phyloP scores from a whole-genome alignment of 2,329 filamentous ascomycete species.

The Colletotrichum cereale region DNA sequence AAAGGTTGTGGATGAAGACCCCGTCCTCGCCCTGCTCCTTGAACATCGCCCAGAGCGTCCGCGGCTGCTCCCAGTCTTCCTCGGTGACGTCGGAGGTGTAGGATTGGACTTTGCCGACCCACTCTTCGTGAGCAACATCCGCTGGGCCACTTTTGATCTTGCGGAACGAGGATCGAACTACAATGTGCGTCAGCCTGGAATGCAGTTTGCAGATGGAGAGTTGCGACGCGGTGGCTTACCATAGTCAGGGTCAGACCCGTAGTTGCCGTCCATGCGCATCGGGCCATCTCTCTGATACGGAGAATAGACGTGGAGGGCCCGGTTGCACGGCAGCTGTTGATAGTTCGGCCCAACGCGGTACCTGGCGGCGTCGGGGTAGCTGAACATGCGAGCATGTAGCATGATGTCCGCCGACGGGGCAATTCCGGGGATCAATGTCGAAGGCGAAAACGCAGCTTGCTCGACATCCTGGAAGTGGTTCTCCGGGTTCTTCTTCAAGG shows the following conservation, averaged over 20 bases:
- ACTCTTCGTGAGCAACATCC: slow-evolving; percentile 20
- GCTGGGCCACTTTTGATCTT: slow-evolving; percentile 4
- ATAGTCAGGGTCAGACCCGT: slow-evolving; percentile 46
- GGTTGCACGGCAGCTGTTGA: slow-evolving; percentile 58
- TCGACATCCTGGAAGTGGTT: slow-evolving; percentile 65
- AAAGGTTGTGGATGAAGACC: slow-evolving; percentile 15
- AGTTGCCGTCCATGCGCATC: slow-evolving; percentile 45
- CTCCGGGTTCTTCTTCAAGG: slow-evolving; percentile 62
- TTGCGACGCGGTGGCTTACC: neutral
- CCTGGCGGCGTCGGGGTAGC: slow-evolving; percentile 62
- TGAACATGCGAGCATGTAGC: slow-evolving; percentile 63
- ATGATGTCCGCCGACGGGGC: slow-evolving; percentile 61
- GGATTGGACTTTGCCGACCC: slow-evolving; percentile 5
- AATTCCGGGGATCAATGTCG: slow-evolving; percentile 63
- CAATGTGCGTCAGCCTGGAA: slow-evolving; percentile 47
- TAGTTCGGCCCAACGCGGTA: slow-evolving; percentile 66
- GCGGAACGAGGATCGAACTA: slow-evolving; percentile 41
- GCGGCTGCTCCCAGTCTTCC: slow-evolving; percentile 21
- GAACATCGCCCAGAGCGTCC: slow-evolving; percentile 23
- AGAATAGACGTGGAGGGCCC: slow-evolving; percentile 43
- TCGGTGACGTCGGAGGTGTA: slow-evolving; percentile 23
- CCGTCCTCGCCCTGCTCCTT: slow-evolving; percentile 16
- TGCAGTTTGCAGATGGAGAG: neutral
- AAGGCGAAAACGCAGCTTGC: slow-evolving; percentile 64
- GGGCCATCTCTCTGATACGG: slow-evolving; percentile 46